Conservation (phyloP, 2,329 filamentous ascomycete species). For the Talaromyces albobiverticillius region DNA sequence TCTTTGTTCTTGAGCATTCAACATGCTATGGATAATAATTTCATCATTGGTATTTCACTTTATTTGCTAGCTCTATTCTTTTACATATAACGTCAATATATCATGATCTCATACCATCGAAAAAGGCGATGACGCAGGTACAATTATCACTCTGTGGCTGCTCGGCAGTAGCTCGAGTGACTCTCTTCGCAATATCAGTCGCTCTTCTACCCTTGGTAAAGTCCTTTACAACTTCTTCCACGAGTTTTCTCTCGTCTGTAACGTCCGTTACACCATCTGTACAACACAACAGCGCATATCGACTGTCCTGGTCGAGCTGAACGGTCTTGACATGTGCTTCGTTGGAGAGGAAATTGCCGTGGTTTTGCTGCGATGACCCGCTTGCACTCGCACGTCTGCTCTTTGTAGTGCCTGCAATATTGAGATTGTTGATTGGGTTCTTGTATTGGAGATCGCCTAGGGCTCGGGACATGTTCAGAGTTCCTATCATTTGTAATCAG, state of each 20-base stretch:
- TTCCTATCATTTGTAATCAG: constrained; percentile 18
- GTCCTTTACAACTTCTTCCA: constrained; percentile 30
- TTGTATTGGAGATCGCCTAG: constrained; percentile 38
- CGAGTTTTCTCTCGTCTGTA: constrained; percentile 26
- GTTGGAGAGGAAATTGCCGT: constrained; percentile 32
- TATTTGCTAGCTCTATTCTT: neutral
- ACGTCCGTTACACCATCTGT: constrained; percentile 32
- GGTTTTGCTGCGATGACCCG: constrained; percentile 18
- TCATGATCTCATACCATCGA: constrained; percentile 28
- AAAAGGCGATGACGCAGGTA: constrained; percentile 30
- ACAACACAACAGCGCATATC: constrained; percentile 28
- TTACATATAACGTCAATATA: neutral
- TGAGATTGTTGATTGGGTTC: constrained; percentile 29
- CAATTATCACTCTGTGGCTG: constrained; percentile 28
- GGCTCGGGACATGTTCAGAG: constrained; percentile 36
- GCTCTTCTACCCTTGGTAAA: constrained; percentile 28
- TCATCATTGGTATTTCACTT: too few species aligned
- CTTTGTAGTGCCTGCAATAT: constrained; percentile 16
- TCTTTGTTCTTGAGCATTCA: too few species aligned
- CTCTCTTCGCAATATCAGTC: constrained; percentile 27
- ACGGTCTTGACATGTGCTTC: constrained; percentile 27
- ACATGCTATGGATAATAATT: too few species aligned
- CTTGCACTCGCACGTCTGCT: constrained; percentile 18
- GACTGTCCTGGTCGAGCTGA: constrained; percentile 21
- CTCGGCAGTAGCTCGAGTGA: constrained; percentile 21